phyloP scores from a whole-genome alignment of 176 grass and related monocot genomes.

The Rhynchospora breviuscula region DNA sequence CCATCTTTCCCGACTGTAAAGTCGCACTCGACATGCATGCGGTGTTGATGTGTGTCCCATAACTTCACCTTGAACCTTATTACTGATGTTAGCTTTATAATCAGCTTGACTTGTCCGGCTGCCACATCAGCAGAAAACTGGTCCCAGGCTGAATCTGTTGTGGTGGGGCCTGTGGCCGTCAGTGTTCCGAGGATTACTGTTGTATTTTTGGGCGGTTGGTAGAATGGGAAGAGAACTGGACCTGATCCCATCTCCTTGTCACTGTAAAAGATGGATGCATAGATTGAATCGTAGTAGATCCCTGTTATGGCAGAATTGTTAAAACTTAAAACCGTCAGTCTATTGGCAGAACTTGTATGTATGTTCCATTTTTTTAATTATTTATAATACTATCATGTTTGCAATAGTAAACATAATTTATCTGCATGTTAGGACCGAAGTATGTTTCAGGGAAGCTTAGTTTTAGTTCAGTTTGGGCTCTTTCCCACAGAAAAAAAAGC shows the following conservation, averaged over 20 bases:
- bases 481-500: background rate
- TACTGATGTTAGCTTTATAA: constrained; percentile 49
- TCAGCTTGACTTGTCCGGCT: constrained; percentile 33
- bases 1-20: constrained; percentile 33
- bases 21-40: constrained; percentile 50
- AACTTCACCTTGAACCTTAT: constrained; percentile 54
- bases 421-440: no score
- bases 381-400: background rate
- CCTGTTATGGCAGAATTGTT: constrained; percentile 1
- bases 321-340: background rate
- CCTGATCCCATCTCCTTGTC: constrained; percentile 46
- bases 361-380: background rate
- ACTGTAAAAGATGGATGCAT: constrained; percentile 47
- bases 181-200: constrained; percentile 34
- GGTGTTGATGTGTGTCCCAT: constrained; percentile 67
- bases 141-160: constrained; percentile 24
- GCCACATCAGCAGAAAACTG: constrained; percentile 32
- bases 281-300: constrained; percentile 39
- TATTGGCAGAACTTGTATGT: background rate
- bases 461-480: background rate
- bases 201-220: constrained; percentile 55
- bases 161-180: constrained; percentile 1
- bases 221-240: constrained; percentile 43
- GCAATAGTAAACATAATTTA: background rate
- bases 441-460: background rate